phyloP scores from a whole-genome alignment of 1,284 basidiomycete species.

The Marasmius sp. region DNA sequence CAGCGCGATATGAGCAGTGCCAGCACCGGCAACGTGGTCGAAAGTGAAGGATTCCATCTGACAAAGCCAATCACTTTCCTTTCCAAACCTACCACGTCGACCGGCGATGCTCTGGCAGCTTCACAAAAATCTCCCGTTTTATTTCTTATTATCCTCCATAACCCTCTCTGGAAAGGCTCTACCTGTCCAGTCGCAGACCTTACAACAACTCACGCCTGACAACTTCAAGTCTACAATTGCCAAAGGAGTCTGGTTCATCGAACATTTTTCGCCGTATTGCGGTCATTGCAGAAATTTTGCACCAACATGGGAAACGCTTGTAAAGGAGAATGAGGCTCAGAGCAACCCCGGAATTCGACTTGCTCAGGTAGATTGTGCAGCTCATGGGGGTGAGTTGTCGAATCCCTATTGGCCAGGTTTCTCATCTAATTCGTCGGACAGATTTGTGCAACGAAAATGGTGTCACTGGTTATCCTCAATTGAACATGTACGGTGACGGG shows the following conservation, averaged over 20 bases:
- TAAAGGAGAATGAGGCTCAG: constrained; percentile 50
- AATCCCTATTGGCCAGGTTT: not conserved
- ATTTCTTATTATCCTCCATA: constrained; percentile 6
- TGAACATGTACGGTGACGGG: constrained; percentile 77
- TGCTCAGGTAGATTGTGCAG: constrained; percentile 85
- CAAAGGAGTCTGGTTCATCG: constrained; percentile 76
- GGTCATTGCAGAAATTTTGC: constrained; percentile 76
- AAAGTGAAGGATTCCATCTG: constrained; percentile 13
- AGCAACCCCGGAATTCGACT: constrained; percentile 59
- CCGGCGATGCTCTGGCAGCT: constrained; percentile 15
- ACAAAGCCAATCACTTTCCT: not conserved
- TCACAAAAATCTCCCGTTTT: constrained; percentile 1
- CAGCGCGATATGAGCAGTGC: constrained; percentile 22
- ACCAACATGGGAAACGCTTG: constrained; percentile 83
- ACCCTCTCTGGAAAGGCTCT: constrained; percentile 8
- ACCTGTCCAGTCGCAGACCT: constrained; percentile 3
- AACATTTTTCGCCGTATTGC: constrained; percentile 81
- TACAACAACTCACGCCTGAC: constrained; percentile 51
- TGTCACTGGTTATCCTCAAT: constrained; percentile 77
- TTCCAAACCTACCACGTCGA: not conserved
- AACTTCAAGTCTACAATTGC: constrained; percentile 60
- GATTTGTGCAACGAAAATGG: constrained; percentile 77
- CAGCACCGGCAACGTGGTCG: constrained; percentile 62
- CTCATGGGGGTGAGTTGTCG: constrained; percentile 69
- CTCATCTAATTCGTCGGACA: constrained; percentile 28